These are phyloP conservation scores for Alternaria infectoria DNA, from an alignment of 2,329 filamentous ascomycete species.

Conservation along the genomic window DNA sequence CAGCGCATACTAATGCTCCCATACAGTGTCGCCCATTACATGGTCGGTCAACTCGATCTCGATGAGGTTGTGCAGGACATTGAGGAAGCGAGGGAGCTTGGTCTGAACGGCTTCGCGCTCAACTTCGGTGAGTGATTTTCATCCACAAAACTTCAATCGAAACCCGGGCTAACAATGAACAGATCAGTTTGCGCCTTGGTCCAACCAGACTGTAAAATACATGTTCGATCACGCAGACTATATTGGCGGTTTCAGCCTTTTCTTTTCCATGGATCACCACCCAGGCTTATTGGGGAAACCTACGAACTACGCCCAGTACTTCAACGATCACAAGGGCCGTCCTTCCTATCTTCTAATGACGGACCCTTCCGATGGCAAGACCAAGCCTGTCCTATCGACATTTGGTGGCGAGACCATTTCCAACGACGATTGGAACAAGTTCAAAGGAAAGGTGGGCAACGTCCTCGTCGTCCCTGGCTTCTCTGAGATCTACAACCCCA, in stretches of 20 bases:
- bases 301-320: slow-evolving; percentile 32
- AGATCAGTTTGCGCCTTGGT: slow-evolving; percentile 29
- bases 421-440: slow-evolving; percentile 23
- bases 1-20: background rate
- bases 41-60: slow-evolving; percentile 30
- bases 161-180: background rate
- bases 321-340: slow-evolving; percentile 27
- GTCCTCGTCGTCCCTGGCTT: slow-evolving; percentile 44
- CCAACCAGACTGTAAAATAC: slow-evolving; percentile 30
- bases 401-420: slow-evolving; percentile 37
- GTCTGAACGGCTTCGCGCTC: slow-evolving; percentile 46
- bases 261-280: slow-evolving; percentile 32
- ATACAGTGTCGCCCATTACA: slow-evolving; percentile 30
- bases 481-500: slow-evolving; percentile 24
- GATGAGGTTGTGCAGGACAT: slow-evolving; percentile 34
- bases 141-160: background rate
- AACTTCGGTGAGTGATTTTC: slow-evolving; percentile 32
- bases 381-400: slow-evolving; percentile 41
- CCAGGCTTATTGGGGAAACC: slow-evolving; percentile 27
- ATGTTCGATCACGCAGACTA: slow-evolving; percentile 43
- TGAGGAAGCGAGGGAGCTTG: slow-evolving; percentile 34
- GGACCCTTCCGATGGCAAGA: slow-evolving; percentile 9
- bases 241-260: slow-evolving; percentile 39
- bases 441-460: slow-evolving; percentile 35
- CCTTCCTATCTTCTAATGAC: slow-evolving; percentile 36